Base-by-base conservation (phyloP, 495 filamentous ascomycete species). In the Pyrenula aspistea region DNA sequence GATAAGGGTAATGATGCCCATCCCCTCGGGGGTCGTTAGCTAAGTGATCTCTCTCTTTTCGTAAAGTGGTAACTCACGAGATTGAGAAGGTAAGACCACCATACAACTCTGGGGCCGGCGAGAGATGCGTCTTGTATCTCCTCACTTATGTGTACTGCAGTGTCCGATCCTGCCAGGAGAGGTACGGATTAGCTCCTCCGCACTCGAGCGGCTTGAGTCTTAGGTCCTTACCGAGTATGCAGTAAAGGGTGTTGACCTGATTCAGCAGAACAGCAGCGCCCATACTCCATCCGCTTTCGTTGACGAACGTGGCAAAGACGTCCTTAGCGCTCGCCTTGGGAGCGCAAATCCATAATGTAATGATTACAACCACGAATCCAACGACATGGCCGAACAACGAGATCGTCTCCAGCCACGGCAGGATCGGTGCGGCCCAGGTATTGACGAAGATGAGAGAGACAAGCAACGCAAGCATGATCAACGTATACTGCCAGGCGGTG, bases 401-500 rank as follows among this genome's bases (percentile, higher is more conserved):
- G 0, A 73, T 42, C 10, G 65, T 71, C 53, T 74, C 67, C 10
- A 77, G 52, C 25, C 62, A 56, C 0, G 75, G 73, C 57, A 80
- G 64, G 20, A 61, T 53, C 12, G 63, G 66, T 0, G 72, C 65
- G 0, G 65, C 65, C 49, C 65, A 70, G 10, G 73, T 73, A 53
- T 79, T 80, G 60, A 76, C 60, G 24, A 78, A 70, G 10, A 68
- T 24, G 22, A 67, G 64, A 10, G 63, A 68, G 4, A 65, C 59
- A 12, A 77, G 62, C 1, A 71, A 61, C 0, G 66, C 71, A 61
- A 70, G 75, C 49, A 71, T 67, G 22, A 80, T 56, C 15, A 84
- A 63, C 0, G 77, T 77, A 12, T 68, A 74, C 19, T 82, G 78
- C 74, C 74, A 83, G 11, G 56, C 57, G 47, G 71, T 57, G 2